A percentile compares a stretch with the other conserved stretches of the same genome.
These are phyloP conservation scores for Petunia secreta DNA, from an alignment of 257 asterid genomes.

Conservation along the genomic window DNA sequence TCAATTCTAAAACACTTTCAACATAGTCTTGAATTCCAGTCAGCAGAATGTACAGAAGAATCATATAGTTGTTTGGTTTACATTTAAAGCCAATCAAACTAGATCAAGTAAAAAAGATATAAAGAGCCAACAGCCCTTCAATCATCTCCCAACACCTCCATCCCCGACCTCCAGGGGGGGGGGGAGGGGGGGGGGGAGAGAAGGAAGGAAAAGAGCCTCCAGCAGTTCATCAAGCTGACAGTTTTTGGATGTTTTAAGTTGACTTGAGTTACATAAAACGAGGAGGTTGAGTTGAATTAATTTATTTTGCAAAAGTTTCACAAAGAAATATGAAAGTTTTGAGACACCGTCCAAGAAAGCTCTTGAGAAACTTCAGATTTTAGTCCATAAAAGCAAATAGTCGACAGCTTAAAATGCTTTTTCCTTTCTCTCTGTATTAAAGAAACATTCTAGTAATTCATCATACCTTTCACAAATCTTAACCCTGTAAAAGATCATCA, in stretches of 20 bases:
- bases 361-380: background rate
- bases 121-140: constrained; percentile 2
- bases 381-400: constrained; percentile 6
- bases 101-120: background rate
- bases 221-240: background rate
- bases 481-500: background rate
- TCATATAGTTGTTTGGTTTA: background rate
- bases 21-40: background rate
- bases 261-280: no score
- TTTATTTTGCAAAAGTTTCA: background rate
- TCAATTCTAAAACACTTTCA: background rate
- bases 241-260: background rate
- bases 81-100: no score
- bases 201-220: background rate
- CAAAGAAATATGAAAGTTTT: background rate
- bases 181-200: background rate
- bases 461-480: background rate
- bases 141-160: constrained; percentile 7
- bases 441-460: background rate
- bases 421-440: background rate
- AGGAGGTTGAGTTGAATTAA: background rate
- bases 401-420: constrained; percentile 8
- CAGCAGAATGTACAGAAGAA: background rate
- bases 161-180: background rate
- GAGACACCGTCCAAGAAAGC: background rate